phyloP scores from a whole-genome alignment of 2,329 filamentous ascomycete genomes.

The Beauveria bassiana region DNA sequence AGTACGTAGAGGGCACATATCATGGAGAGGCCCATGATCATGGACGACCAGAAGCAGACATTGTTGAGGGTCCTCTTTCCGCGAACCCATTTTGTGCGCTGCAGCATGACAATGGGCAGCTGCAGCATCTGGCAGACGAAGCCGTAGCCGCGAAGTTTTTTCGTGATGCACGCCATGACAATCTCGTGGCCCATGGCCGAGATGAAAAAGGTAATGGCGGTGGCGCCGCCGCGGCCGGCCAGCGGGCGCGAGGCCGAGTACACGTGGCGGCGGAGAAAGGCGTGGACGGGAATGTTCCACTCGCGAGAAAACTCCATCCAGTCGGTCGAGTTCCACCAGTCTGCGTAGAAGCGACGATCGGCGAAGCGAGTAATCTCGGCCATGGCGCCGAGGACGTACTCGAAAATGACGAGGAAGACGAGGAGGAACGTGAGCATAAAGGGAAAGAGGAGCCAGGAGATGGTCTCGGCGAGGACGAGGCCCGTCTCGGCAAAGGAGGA shows the following conservation, averaged over 20 bases:
- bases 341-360: constrained; percentile 85
- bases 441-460: constrained; percentile 86
- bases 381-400: constrained; percentile 90
- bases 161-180: constrained; percentile 95
- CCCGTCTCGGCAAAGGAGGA: constrained; percentile 54
- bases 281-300: constrained; percentile 97
- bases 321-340: constrained; percentile 72
- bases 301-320: constrained; percentile 95
- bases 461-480: constrained; percentile 80
- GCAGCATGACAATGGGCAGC: constrained; percentile 87
- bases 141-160: constrained; percentile 91
- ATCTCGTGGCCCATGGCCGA: constrained; percentile 87
- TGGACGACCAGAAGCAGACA: constrained; percentile 83
- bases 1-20: constrained; percentile 49
- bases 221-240: constrained; percentile 70
- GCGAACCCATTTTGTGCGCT: constrained; percentile 70
- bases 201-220: constrained; percentile 84
- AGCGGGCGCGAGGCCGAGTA: constrained; percentile 74
- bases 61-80: constrained; percentile 76
- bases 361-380: constrained; percentile 91
- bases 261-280: constrained; percentile 89
- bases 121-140: constrained; percentile 95
- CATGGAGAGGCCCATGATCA: constrained; percentile 79
- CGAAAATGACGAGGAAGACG: constrained; percentile 96
- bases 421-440: constrained; percentile 95